Percentiles rank a stretch among this genome's conserved stretches.
Conservation (phyloP, 73 alveolate genomes). For the Stentor roeselii region DNA sequence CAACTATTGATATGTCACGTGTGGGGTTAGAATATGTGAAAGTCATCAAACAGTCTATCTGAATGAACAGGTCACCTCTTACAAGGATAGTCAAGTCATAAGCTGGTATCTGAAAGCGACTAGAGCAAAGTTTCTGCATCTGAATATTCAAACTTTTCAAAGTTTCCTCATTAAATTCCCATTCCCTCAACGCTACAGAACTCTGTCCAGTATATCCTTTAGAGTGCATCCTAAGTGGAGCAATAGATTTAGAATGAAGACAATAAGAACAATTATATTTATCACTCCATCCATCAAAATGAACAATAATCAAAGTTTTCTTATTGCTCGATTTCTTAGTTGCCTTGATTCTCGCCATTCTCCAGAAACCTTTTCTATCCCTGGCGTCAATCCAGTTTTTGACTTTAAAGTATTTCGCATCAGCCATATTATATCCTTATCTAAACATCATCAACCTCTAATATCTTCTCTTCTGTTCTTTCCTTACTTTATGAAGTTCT, state of each 20-base stretch:
- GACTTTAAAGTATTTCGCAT: background rate
- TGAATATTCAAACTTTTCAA: background rate
- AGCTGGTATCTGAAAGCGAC: background rate
- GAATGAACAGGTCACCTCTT: conserved; percentile 6
- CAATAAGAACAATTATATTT: conserved; percentile 11
- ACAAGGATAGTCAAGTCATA: background rate
- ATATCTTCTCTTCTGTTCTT: too few species aligned
- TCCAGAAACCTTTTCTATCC: conserved; percentile 28
- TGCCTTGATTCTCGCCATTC: conserved; percentile 22
- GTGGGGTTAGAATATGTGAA: conserved; percentile 17
- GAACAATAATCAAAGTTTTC: conserved; percentile 14
- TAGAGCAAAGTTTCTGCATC: background rate
- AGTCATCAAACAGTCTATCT: background rate
- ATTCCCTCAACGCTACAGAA: conserved; percentile 11
- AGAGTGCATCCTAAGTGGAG: conserved; percentile 26
- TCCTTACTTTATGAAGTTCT: too few species aligned
- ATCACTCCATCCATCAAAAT: conserved; percentile 36
- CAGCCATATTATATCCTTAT: too few species aligned
- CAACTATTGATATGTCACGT: background rate
- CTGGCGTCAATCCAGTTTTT: conserved; percentile 27
- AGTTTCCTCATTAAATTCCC: background rate
- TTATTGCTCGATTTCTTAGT: too few species aligned
- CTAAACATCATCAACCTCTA: too few species aligned
- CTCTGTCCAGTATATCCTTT: conserved; percentile 24
- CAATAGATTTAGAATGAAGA: conserved; percentile 14